Evolutionary conservation across 2,329 filamentous ascomycete species (phyloP).

Genomic region (Talaromyces islandicus): DNA sequence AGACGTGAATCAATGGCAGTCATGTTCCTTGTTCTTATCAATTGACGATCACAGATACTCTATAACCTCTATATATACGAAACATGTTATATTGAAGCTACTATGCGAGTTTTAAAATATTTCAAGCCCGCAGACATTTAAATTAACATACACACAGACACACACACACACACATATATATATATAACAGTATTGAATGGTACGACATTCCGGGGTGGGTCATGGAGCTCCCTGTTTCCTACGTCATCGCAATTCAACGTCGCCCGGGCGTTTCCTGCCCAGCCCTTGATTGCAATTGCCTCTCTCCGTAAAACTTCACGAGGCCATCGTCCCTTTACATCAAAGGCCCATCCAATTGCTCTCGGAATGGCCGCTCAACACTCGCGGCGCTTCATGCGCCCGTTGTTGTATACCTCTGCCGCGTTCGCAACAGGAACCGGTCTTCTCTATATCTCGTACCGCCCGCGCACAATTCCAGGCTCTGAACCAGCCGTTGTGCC

Average conservation of each 20-base stretch:
- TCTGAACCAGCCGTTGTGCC: slow-evolving; percentile 57
- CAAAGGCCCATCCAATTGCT: background rate
- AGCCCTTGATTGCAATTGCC: background rate
- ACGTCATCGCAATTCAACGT: background rate
- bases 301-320: background rate
- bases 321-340: background rate
- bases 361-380: slow-evolving; percentile 34
- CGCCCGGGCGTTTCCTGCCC: background rate
- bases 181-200: background rate
- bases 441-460: slow-evolving; percentile 56
- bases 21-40: background rate
- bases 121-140: background rate
- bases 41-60: background rate
- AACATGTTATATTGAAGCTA: background rate
- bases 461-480: slow-evolving; percentile 59
- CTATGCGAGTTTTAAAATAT: background rate
- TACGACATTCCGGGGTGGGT: background rate
- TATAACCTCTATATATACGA: background rate
- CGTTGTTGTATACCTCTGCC: slow-evolving; percentile 54
- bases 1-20: background rate
- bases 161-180: background rate
- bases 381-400: slow-evolving; percentile 48
- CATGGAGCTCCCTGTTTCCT: background rate
- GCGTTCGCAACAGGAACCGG: slow-evolving; percentile 50
- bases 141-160: background rate